Evolutionary conservation across 1,139 yeast genomes (phyloP).

Genomic region (Suhomyces choctaworum): DNA sequence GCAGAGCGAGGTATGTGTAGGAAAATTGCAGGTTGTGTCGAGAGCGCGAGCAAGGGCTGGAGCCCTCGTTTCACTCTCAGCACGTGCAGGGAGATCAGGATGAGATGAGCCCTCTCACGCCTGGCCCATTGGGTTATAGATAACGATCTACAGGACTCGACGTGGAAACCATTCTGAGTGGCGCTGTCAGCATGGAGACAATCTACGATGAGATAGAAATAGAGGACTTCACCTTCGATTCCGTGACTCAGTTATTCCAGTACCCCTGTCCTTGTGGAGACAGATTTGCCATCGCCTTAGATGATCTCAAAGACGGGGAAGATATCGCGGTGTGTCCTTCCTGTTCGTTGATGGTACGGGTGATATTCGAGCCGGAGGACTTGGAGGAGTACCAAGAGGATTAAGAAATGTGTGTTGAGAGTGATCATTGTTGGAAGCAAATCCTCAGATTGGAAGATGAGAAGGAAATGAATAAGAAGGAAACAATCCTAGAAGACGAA

Average conservation of each 20-base stretch:
- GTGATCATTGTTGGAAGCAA: too few relatives aligned
- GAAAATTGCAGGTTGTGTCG: background rate
- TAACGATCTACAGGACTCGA: background rate
- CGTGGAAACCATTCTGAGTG: background rate
- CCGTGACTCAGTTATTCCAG: conserved; percentile 73
- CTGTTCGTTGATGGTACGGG: conserved; percentile 90
- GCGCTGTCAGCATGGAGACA: conserved; percentile 48
- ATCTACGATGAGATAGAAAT: conserved; percentile 94
- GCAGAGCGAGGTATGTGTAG: too few relatives aligned
- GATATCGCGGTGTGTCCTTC: conserved; percentile 96
- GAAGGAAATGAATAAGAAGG: too few relatives aligned
- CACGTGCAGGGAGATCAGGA: background rate
- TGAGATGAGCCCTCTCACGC: too few relatives aligned
- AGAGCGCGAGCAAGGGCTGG: conserved; percentile 1
- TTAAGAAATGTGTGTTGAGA: background rate
- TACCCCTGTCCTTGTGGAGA: conserved; percentile 99
- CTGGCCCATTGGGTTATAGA: too few relatives aligned
- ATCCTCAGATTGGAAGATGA: too few relatives aligned
- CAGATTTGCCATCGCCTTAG: conserved; percentile 79
- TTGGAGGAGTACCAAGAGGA: conserved; percentile 32
- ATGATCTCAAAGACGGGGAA: conserved; percentile 87
- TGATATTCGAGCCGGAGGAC: conserved; percentile 71
- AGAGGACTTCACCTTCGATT: conserved; percentile 92
- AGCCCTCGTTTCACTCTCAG: background rate
- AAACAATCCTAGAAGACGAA: too few relatives aligned